Conservation (phyloP, 2,329 filamentous ascomycete species). For the Paracamarosporium sp. region DNA sequence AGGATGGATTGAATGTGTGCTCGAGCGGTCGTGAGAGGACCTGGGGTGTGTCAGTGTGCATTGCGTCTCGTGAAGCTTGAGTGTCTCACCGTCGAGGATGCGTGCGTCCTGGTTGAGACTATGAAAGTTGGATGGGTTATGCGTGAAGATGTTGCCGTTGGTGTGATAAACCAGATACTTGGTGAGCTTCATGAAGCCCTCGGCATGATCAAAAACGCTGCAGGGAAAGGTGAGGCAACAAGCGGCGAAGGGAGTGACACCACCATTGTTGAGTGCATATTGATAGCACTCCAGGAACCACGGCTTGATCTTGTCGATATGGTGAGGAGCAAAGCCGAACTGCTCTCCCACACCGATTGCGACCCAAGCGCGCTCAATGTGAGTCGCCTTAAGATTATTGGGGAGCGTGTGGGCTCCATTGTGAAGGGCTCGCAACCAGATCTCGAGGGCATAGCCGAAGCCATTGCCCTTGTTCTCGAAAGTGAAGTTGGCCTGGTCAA, state of each 20-base stretch:
- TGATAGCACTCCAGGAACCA: slow-evolving; percentile 22
- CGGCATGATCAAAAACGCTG: slow-evolving; percentile 21
- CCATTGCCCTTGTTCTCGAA: slow-evolving; percentile 18
- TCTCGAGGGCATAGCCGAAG: slow-evolving; percentile 19
- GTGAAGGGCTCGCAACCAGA: slow-evolving; percentile 22
- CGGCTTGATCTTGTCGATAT: slow-evolving; percentile 18
- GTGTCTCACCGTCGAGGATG: slow-evolving; percentile 18
- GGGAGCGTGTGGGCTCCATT: slow-evolving; percentile 13
- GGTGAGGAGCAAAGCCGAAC: slow-evolving; percentile 16
- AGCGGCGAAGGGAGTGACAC: slow-evolving; percentile 15
- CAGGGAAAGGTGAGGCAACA: slow-evolving; percentile 20
- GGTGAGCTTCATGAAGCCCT: slow-evolving; percentile 27
- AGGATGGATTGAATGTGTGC: slow-evolving; percentile 17
- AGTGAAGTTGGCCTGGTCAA: slow-evolving; percentile 12
- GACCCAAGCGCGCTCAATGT: slow-evolving; percentile 19
- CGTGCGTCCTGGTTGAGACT: slow-evolving; percentile 13
- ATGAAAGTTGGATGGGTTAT: slow-evolving; percentile 16
- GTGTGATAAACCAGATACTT: slow-evolving; percentile 25
- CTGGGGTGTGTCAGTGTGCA: slow-evolving; percentile 6
- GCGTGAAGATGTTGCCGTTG: slow-evolving; percentile 14
- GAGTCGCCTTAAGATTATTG: slow-evolving; percentile 14
- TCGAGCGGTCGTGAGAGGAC: slow-evolving; percentile 18
- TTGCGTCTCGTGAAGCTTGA: not conserved
- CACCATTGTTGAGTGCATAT: slow-evolving; percentile 11
- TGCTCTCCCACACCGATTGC: slow-evolving; percentile 18